Evolutionary conservation across 1,139 yeast species (phyloP).

Genomic region (Tardiomyces digboiensis): DNA sequence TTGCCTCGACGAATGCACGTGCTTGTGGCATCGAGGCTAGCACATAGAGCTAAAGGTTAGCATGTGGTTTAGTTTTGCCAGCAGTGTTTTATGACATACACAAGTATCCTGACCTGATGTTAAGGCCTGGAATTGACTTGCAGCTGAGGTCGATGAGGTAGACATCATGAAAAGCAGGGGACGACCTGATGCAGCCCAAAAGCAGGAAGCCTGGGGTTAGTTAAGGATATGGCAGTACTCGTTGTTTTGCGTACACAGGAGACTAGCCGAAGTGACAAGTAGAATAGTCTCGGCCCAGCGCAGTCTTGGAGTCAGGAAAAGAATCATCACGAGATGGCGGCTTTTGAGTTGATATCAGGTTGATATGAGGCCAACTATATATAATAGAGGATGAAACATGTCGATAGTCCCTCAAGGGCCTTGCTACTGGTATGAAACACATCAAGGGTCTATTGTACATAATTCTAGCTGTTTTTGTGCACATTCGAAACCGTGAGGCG

Average conservation of each 20-base stretch:
- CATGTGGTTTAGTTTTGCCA: background rate
- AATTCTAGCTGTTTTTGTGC: too few species aligned
- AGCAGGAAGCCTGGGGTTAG: constrained; percentile 36
- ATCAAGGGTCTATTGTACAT: too few species aligned
- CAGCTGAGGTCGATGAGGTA: constrained; percentile 39
- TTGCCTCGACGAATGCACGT: background rate
- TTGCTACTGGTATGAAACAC: too few species aligned
- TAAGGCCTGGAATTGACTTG: constrained; percentile 23
- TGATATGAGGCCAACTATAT: too few species aligned
- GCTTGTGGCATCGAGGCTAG: background rate
- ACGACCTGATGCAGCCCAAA: constrained; percentile 39
- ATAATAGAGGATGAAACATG: too few species aligned
- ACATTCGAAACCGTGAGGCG: too few species aligned
- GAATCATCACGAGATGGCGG: background rate
- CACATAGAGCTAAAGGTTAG: background rate
- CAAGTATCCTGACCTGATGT: background rate
- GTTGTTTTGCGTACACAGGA: background rate
- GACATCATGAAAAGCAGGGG: constrained; percentile 35
- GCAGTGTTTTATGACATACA: background rate
- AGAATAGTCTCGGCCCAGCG: background rate
- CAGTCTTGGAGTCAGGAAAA: background rate
- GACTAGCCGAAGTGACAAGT: background rate
- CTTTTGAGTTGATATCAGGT: too few species aligned
- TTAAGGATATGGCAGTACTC: background rate
- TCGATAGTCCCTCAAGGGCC: too few species aligned